Evolutionary conservation across 345 rosid genomes (phyloP), one percentile per base, ranked within the genome.

Genomic region (Ricinus communis): DNA sequence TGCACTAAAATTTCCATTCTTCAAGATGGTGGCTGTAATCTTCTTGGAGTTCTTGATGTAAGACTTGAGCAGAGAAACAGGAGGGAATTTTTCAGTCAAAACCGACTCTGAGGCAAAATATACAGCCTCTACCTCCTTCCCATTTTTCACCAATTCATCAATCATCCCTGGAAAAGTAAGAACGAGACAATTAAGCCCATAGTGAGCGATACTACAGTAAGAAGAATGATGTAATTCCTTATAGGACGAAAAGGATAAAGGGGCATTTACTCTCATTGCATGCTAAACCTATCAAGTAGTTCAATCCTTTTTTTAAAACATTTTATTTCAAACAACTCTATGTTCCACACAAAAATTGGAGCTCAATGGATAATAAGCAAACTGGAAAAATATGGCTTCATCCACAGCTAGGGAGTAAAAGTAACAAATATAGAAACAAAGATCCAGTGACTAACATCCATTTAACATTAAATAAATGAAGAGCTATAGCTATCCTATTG

Each of bases 111-210:
- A 69, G 65, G 89, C 85, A 73, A 87, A 87, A 80, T 83, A 82
- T 15, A 79, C 81, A 25, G 89, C 91, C 71, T 85, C 91, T 15
- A 85, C 69, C 81, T 85, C 89, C 72, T 85, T 85, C 46, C 89
- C 84, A 65, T 62, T 80, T 73, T 74, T 85, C 68, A 85, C 66
- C 41, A 87, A 71, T 70, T 80, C 86, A 9, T 82, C 87, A 61
- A 87, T 75, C 40, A 85, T 80, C 63, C 74, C 91, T 85, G 83
- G 33, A 58, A 52, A 36, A 53, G 30, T 28, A 28, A 69, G 46
- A 78, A 24, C 8, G 33, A 25, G 45, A 27, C 0, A 58, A 58
- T 15, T 45, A 46, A 19, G 12, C 41, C 36, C n/a, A 27, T 1
- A 33, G 24, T 65, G 6, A 33, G 38, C 15, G 0, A n/a, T 3